A percentile compares a stretch with the other conserved stretches of the same genome.
Evolutionary conservation across 2,329 filamentous ascomycete species (phyloP).

Genomic region (Apiospora marii): DNA sequence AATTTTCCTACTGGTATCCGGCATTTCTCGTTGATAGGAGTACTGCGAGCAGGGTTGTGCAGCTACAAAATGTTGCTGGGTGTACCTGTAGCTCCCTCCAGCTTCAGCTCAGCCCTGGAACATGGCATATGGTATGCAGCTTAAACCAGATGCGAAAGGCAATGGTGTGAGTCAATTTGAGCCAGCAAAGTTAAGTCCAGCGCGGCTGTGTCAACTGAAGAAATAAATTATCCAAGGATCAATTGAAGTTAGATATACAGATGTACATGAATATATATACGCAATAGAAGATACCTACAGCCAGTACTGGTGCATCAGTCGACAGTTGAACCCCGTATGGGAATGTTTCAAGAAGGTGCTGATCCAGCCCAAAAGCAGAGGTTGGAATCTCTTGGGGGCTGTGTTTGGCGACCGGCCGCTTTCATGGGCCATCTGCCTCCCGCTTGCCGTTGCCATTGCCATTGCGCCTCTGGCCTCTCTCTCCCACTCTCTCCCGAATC

Average conservation of each 20-base stretch:
- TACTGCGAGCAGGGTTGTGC: no score
- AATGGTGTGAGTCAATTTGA: not conserved
- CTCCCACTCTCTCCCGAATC: not conserved
- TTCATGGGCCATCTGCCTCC: not conserved
- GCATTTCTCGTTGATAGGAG: no score
- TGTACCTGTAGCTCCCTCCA: not conserved
- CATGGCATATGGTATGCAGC: not conserved
- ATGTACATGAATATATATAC: no score
- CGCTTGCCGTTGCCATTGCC: not conserved
- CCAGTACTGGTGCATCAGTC: no score
- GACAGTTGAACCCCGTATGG: not conserved
- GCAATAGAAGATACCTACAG: not conserved
- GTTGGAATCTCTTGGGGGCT: conserved; percentile 4
- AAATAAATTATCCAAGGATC: not conserved
- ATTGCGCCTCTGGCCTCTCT: not conserved
- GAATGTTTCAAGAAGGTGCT: not conserved
- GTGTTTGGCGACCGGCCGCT: not conserved
- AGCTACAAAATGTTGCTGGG: not conserved
- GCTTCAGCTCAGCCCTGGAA: not conserved
- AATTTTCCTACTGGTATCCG: no score
- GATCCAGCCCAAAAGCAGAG: not conserved
- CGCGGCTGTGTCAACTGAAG: not conserved
- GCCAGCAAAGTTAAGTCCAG: not conserved
- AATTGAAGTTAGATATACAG: not conserved
- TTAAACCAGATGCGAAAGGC: not conserved